Percentiles rank a stretch among this genome's conserved stretches.
phyloP scores from a whole-genome alignment of 768 basidiomycete species.

The Suillus alpinus region DNA sequence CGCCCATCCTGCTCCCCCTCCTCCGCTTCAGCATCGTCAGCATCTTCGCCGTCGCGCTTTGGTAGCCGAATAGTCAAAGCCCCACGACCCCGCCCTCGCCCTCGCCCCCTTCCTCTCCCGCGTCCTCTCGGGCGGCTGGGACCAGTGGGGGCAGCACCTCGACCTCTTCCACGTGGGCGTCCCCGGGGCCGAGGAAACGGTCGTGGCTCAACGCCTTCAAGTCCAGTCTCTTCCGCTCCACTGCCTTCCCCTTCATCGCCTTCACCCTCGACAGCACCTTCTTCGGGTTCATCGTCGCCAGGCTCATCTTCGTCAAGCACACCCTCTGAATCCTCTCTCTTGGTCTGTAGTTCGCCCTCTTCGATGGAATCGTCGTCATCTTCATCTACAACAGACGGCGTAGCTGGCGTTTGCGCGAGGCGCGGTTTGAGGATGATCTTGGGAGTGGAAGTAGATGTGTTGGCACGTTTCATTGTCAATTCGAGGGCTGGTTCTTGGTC shows the following conservation, averaged over 20 bases:
- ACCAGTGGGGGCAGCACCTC: constrained; percentile 27
- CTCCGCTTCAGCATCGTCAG: constrained; percentile 36
- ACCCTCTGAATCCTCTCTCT: constrained; percentile 30
- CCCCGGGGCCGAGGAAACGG: constrained; percentile 33
- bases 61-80: constrained; percentile 23
- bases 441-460: constrained; percentile 20
- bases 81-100: constrained; percentile 36
- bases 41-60: constrained; percentile 36
- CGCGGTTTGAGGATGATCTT: constrained; percentile 44
- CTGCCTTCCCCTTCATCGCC: constrained; percentile 31
- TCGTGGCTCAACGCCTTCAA: constrained; percentile 34
- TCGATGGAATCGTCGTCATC: constrained; percentile 16
- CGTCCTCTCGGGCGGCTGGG: constrained; percentile 32
- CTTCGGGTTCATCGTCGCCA: constrained; percentile 21
- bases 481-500: background rate
- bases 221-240: constrained; percentile 28
- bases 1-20: constrained; percentile 49
- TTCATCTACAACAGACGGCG: constrained; percentile 17
- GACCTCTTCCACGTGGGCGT: constrained; percentile 37
- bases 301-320: constrained; percentile 31
- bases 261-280: constrained; percentile 25
- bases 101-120: constrained; percentile 42
- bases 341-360: constrained; percentile 24
- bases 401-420: constrained; percentile 20
- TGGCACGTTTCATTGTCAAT: constrained; percentile 21